A percentile compares a stretch with the other conserved stretches of the same genome.
Evolutionary conservation across 2,329 filamentous ascomycete genomes (phyloP).

Genomic region (Epichloe gansuensis): DNA sequence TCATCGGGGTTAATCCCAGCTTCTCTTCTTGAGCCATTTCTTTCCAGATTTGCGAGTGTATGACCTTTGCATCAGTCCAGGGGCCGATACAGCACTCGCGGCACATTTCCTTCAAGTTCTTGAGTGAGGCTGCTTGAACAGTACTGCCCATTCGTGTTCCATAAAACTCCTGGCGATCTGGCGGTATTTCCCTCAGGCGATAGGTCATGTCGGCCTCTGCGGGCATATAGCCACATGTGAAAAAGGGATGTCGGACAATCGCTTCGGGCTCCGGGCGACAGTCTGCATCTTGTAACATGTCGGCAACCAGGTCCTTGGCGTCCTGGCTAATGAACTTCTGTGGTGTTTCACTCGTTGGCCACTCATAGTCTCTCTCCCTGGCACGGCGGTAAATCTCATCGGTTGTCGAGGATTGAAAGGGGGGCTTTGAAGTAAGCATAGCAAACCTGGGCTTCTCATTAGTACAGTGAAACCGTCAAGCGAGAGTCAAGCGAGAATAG

Average conservation of each 20-base stretch:
- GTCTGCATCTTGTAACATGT: conserved; percentile 63
- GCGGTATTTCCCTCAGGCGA: conserved; percentile 43
- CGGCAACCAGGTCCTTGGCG: conserved; percentile 65
- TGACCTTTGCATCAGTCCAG: conserved; percentile 32
- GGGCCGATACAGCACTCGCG: conserved; percentile 46
- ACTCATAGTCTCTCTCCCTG: conserved; percentile 62
- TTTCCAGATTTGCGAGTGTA: conserved; percentile 47
- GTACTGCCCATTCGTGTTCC: conserved; percentile 30
- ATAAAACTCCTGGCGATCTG: conserved; percentile 46
- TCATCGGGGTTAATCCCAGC: conserved; percentile 48
- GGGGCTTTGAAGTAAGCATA: conserved; percentile 90
- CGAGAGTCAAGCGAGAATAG: not conserved
- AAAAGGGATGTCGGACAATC: conserved; percentile 71
- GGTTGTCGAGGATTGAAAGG: conserved; percentile 84
- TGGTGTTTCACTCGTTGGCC: conserved; percentile 54
- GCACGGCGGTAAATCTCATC: conserved; percentile 73
- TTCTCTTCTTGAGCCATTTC: conserved; percentile 58
- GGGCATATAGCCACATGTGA: conserved; percentile 64
- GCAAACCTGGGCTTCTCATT: conserved; percentile 51
- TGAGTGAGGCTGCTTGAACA: conserved; percentile 33
- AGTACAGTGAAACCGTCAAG: not conserved
- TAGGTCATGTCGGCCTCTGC: conserved; percentile 43
- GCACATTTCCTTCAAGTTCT: conserved; percentile 45
- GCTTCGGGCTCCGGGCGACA: conserved; percentile 61
- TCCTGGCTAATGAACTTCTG: conserved; percentile 61